A percentile compares a stretch with the other conserved stretches of the same genome.
These are phyloP conservation scores for Xylariales sp. DNA, from an alignment of 2,329 filamentous ascomycete species.

Conservation along the genomic window DNA sequence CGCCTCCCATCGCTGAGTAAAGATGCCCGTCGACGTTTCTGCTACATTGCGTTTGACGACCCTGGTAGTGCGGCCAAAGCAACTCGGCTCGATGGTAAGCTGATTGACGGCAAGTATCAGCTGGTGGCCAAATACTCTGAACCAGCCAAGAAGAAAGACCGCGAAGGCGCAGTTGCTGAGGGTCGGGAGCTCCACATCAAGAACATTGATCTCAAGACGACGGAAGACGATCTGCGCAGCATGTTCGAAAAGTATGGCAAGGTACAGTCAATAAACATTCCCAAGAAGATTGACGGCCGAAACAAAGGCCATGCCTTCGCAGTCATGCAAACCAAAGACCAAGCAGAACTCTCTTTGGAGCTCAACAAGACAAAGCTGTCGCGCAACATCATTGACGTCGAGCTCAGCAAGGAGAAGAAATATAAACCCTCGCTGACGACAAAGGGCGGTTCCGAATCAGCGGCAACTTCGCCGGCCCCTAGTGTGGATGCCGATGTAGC, in stretches of 20 bases:
- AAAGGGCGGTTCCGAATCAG: conserved; percentile 26
- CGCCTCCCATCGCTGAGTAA: conserved; percentile 89
- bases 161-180: conserved; percentile 78
- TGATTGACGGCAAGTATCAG: conserved; percentile 63
- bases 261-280: conserved; percentile 67
- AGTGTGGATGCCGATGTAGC: conserved; percentile 34
- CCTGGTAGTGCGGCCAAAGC: conserved; percentile 65
- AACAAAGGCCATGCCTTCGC: conserved; percentile 78
- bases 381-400: conserved; percentile 63
- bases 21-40: conserved; percentile 86
- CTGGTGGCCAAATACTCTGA: conserved; percentile 81
- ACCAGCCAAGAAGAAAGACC: conserved; percentile 69
- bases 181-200: conserved; percentile 79
- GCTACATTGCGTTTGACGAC: conserved; percentile 85
- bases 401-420: conserved; percentile 51
- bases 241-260: conserved; percentile 72
- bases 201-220: conserved; percentile 58
- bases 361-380: conserved; percentile 69
- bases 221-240: conserved; percentile 64
- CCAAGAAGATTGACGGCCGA: conserved; percentile 61
- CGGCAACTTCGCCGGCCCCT: conserved; percentile 30
- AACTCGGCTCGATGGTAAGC: conserved; percentile 64
- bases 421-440: conserved; percentile 51
- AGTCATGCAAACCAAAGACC: conserved; percentile 66
- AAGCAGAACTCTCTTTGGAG: conserved; percentile 62